Conservation (phyloP, 345 rosid species). For the Salix dunnii region DNA sequence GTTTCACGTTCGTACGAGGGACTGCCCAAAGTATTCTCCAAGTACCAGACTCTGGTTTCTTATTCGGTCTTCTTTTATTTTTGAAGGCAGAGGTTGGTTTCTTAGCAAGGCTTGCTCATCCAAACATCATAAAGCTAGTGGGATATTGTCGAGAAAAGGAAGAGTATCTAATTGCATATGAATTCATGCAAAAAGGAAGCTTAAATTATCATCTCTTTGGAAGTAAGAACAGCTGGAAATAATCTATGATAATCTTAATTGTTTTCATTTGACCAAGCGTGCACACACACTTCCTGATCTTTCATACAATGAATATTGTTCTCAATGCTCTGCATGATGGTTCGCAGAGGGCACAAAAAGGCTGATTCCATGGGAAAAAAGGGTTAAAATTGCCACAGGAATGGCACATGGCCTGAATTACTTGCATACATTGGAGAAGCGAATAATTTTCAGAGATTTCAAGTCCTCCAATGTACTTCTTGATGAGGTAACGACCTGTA, state of each 20-base stretch:
- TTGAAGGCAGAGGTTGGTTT: neutral
- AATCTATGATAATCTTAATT: too few relatives aligned
- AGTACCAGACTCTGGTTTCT: too few relatives aligned
- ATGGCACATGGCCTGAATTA: neutral
- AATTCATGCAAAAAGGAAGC: conserved; percentile 2
- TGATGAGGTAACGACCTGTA: neutral
- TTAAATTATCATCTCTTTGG: neutral
- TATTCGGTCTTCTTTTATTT: too few relatives aligned
- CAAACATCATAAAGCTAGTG: conserved; percentile 11
- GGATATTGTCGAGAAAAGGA: conserved; percentile 6
- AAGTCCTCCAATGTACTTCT: conserved; percentile 17
- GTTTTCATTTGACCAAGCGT: too few relatives aligned
- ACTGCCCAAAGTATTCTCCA: too few relatives aligned
- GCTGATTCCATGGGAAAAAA: conserved; percentile 4
- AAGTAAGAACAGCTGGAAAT: neutral
- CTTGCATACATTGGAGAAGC: neutral
- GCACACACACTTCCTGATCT: too few relatives aligned
- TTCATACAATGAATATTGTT: too few relatives aligned
- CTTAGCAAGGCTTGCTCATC: conserved; percentile 10
- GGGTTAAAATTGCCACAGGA: conserved; percentile 10
- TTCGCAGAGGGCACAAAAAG: neutral
- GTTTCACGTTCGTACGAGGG: too few relatives aligned
- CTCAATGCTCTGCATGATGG: too few relatives aligned
- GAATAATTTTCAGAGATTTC: conserved; percentile 14
- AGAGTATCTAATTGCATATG: neutral